A percentile compares a stretch with the other conserved stretches of the same genome.
phyloP scores from a whole-genome alignment of 139 green algal genomes.

The Chlorella sp. region DNA sequence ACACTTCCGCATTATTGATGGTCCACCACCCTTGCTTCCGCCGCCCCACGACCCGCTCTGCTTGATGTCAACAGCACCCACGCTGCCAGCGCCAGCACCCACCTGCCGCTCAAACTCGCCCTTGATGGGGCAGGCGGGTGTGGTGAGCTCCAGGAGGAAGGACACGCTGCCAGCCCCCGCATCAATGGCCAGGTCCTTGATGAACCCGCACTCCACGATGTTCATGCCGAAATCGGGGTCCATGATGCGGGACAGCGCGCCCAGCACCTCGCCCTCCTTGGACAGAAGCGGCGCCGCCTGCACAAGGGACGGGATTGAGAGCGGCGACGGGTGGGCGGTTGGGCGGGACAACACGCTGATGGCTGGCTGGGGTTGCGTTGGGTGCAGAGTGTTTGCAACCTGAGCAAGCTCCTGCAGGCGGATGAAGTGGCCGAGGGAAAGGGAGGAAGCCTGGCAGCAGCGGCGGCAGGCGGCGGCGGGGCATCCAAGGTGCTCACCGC shows the following conservation, averaged over 20 bases:
- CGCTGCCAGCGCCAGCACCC: background rate
- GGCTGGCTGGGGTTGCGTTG: background rate
- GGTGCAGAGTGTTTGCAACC: no score
- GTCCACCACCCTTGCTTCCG: no score
- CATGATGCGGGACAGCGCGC: slow-evolving; percentile 85
- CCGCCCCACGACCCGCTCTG: no score
- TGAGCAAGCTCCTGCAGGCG: background rate
- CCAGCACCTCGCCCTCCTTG: slow-evolving; percentile 73
- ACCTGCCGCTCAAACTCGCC: slow-evolving; percentile 90
- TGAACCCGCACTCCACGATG: slow-evolving; percentile 97
- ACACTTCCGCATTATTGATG: no score
- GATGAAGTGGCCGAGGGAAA: background rate
- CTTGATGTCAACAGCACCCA: background rate
- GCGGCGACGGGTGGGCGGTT: background rate
- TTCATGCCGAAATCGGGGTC: slow-evolving; percentile 98
- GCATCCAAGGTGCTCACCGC: background rate
- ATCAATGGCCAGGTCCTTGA: slow-evolving; percentile 82
- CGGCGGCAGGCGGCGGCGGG: background rate
- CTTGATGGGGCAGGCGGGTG: slow-evolving; percentile 98
- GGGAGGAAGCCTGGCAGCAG: background rate
- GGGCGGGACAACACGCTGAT: background rate
- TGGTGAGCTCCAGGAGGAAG: slow-evolving; percentile 96
- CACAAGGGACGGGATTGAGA: background rate
- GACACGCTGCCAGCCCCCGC: background rate
- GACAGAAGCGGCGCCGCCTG: slow-evolving; percentile 4